Evolutionary conservation across 2,329 filamentous ascomycete species (phyloP), one percentile per base, ranked within the genome.

Genomic region (Incumbomyces delicatus): DNA sequence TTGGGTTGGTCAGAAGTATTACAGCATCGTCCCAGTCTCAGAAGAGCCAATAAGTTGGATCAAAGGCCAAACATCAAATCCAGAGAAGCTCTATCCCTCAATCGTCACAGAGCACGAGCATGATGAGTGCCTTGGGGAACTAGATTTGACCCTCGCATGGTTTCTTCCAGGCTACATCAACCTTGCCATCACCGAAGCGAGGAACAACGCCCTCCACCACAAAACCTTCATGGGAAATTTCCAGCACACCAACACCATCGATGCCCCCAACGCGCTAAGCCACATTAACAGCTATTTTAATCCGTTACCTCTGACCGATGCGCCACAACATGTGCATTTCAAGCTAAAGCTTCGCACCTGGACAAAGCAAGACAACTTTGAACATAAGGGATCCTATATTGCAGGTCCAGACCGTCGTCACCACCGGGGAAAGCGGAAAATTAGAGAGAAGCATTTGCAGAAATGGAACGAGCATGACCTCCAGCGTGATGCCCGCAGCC

Each of bases 1-100:
- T 22, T 54, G 52, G 52, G 16, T 52, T 11, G 46, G 47, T 20
- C 48, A 54, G 32, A 47, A 39, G n/a, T 50, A 51, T 37, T 42
- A 42, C 40, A 32, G 14, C 29, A 27, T 42, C 30, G 20, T 17
- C 6, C 40, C 32, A 2, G 30, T 42, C 40, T 42, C 40, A 11
- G 30, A 32, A 20, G 40, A 42, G n/a, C 3, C 40, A 17, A 10
- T 12, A 8, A 13, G 11, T 27, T 17, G 17, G 2, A 13, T 3
- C 13, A 33, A 16, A 30, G 16, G n/a, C 27, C 13, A 13, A 13
- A 32, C 31, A 30, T 7, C 12, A 27, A 4, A 27, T 8, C 22
- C 8, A 8, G 8, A 27, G 10, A 32, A 42, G 18, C 44, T 42
- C 7, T 12, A 29, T 20, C 5, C 13, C 16, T 13, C 18, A 14